A percentile compares a stretch with the other conserved stretches of the same genome.
These are phyloP conservation scores for Lactifluus volemus DNA, from an alignment of 768 basidiomycete species.

Conservation along the genomic window DNA sequence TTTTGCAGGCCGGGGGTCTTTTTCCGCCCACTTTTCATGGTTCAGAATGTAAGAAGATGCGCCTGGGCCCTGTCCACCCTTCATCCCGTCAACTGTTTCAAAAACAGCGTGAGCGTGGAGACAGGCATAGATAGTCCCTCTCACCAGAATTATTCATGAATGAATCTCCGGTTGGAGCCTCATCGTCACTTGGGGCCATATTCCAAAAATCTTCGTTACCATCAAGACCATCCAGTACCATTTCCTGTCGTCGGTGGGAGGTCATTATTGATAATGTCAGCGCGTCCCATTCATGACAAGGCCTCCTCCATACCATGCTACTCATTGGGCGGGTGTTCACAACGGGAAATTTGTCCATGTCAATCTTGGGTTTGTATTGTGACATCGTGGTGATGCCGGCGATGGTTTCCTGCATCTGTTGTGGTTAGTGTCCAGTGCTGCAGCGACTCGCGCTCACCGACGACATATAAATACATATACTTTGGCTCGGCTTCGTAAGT, in stretches of 20 bases:
- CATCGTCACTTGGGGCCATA: constrained; percentile 32
- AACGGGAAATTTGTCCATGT: constrained; percentile 52
- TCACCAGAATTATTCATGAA: constrained; percentile 28
- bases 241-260: constrained; percentile 38
- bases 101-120: not conserved
- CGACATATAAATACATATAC: constrained; percentile 29
- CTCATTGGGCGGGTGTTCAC: constrained; percentile 62
- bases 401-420: constrained; percentile 44
- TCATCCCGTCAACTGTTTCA: not conserved
- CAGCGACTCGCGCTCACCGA: constrained; percentile 36
- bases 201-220: constrained; percentile 62
- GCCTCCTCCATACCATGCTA: constrained; percentile 36
- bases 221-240: constrained; percentile 57
- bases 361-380: constrained; percentile 50
- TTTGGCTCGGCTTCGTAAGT: constrained; percentile 69
- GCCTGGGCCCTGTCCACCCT: not conserved
- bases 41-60: not conserved
- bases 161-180: constrained; percentile 23
- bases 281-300: not conserved
- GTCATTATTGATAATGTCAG: not conserved
- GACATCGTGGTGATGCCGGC: constrained; percentile 54
- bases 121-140: not conserved
- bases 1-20: constrained; percentile 26
- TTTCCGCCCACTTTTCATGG: not conserved
- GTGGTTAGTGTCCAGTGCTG: constrained; percentile 30